Conservation (phyloP, 257 asterid genomes). For the Solanum microdontum region DNA sequence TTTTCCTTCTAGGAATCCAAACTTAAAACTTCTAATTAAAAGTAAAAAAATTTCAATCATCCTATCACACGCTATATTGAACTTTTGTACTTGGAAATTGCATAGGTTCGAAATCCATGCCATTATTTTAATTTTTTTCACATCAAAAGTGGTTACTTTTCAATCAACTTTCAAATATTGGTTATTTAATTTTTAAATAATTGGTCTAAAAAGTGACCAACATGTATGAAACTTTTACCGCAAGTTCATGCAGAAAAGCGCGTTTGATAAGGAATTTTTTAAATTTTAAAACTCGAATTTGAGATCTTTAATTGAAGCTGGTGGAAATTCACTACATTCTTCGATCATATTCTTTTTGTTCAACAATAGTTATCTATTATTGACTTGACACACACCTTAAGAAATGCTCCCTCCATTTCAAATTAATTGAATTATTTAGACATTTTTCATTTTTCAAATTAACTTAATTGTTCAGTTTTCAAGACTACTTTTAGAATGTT, state of each 20-base stretch:
- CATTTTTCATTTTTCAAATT: no score
- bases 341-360: no score
- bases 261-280: background rate
- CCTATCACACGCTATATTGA: background rate
- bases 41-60: background rate
- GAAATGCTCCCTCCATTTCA: no score
- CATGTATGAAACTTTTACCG: background rate
- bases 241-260: background rate
- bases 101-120: background rate
- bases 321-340: no score
- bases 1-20: no score
- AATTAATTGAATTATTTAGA: no score
- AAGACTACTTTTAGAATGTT: no score
- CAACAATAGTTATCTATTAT: no score
- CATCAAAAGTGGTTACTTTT: background rate
- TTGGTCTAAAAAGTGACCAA: background rate
- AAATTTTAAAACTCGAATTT: accelerated
- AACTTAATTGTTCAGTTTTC: no score
- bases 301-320: background rate
- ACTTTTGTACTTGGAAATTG: no score
- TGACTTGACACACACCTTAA: no score
- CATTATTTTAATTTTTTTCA: background rate
- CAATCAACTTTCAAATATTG: background rate
- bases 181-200: background rate
- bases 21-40: no score